Conservation (phyloP, 352 stramenopile species). For the Phytophthora rubi region DNA sequence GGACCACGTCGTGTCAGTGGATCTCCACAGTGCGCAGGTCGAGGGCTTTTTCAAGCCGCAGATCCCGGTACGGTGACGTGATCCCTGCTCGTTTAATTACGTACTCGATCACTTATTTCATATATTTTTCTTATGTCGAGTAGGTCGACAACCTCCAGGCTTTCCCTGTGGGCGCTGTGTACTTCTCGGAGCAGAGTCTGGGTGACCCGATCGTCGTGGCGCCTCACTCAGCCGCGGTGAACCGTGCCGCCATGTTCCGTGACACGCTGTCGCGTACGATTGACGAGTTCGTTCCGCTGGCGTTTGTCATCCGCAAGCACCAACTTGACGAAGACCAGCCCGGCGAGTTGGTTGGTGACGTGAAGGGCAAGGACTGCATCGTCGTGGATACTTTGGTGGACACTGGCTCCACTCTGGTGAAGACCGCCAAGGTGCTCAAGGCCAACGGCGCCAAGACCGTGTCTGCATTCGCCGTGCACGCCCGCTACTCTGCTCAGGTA, state of each 20-base stretch:
- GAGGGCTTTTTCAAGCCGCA: slow-evolving; percentile 90
- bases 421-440: slow-evolving; percentile 87
- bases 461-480: slow-evolving; percentile 84
- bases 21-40: slow-evolving; percentile 90
- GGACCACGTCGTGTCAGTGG: slow-evolving; percentile 88
- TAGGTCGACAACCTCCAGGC: slow-evolving; percentile 87
- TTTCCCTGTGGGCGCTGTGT: slow-evolving; percentile 86
- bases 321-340: slow-evolving; percentile 70
- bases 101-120: slow-evolving; percentile 2
- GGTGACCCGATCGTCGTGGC: slow-evolving; percentile 79
- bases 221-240: slow-evolving; percentile 82
- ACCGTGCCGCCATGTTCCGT: slow-evolving; percentile 79
- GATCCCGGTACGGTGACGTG: slow-evolving; percentile 54
- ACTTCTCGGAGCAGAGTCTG: slow-evolving; percentile 84
- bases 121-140: background rate
- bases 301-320: slow-evolving; percentile 88
- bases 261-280: slow-evolving; percentile 82
- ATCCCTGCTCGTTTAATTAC: background rate
- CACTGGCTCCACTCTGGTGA: slow-evolving; percentile 83
- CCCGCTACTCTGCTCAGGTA: slow-evolving; percentile 82
- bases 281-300: slow-evolving; percentile 79
- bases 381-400: slow-evolving; percentile 90
- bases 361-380: slow-evolving; percentile 85
- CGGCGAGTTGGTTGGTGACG: slow-evolving; percentile 81
- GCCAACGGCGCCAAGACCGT: slow-evolving; percentile 76